Base-by-base conservation (phyloP, 257 asterid species). In the Leptodermis oblonga region DNA sequence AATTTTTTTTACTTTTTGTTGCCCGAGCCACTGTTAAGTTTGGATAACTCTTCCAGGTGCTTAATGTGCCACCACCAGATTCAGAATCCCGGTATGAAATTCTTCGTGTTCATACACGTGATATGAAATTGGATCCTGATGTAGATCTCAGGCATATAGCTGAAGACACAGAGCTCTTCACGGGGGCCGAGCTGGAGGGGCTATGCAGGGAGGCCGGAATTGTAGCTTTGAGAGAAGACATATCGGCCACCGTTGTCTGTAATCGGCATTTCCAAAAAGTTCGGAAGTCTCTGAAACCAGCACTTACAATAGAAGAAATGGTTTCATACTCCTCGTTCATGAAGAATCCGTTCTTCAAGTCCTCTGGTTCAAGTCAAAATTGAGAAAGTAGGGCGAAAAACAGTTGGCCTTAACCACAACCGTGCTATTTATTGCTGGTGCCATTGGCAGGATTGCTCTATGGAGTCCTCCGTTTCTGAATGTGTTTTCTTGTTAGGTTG, bases 1-100 rank as follows among this genome's bases (percentile, higher is more conserved):
- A 8, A 23, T 22, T 25, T 15, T 52, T 1, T 49, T 20, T 43
- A 61, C 17, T 17, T 36, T n/a, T n/a, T n/a, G n/a, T n/a, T n/a
- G n/a, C n/a, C n/a, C n/a, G n/a, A n/a, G n/a, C n/a, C n/a, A n/a
- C n/a, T 58, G 8, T 65, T 72, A 48, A 61, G n/a, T 69, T 68
- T 59, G 48, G 14, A 58, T 51, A 1, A 41, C 4, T n/a, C 55
- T 69, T 59, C 20, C 52, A 93, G 99, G 92, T 93, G 69, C 97
- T 93, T 70, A 83, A 93, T 46, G 94, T 93, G 28, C 97, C 99
- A 4, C 96, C 96, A 9, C 98, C 98, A 17, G 98, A 93, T 83
- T 20, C 77, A 23, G 97, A 90, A 65, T 83, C 86, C 31, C 82
- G 98, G 66, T 74, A 78, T 30, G 97, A 93, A 77, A 86, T 93